A percentile compares a stretch with the other conserved stretches of the same genome.
These are phyloP conservation scores for Fusarium brachygibbosum DNA, from an alignment of 2,329 filamentous ascomycete species.

Conservation along the genomic window DNA sequence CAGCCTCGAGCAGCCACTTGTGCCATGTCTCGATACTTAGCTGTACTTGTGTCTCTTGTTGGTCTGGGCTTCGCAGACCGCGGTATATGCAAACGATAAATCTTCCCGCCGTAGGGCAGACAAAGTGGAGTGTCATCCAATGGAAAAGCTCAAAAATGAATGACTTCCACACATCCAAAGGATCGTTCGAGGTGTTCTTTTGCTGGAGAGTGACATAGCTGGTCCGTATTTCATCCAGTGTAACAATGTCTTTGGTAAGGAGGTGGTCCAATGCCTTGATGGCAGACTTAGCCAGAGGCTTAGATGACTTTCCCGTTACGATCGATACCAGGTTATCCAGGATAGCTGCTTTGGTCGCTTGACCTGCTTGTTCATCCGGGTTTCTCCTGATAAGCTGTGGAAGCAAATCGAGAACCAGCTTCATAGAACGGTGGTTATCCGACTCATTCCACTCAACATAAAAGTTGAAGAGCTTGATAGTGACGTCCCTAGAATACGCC, in stretches of 20 bases:
- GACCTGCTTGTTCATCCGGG: slow-evolving; percentile 56
- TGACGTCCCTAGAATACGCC: slow-evolving; percentile 65
- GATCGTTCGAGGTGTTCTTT: slow-evolving; percentile 22
- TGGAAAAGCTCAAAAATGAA: slow-evolving; percentile 64
- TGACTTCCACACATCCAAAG: slow-evolving; percentile 62
- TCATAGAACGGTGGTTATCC: slow-evolving; percentile 74
- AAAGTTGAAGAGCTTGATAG: slow-evolving; percentile 68
- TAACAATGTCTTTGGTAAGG: slow-evolving; percentile 70
- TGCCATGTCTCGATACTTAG: slow-evolving; percentile 64
- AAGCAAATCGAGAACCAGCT: slow-evolving; percentile 71
- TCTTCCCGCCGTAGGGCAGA: slow-evolving; percentile 72
- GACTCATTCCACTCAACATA: slow-evolving; percentile 77
- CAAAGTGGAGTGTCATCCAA: slow-evolving; percentile 69
- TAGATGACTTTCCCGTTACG: slow-evolving; percentile 71
- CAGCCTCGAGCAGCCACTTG: slow-evolving; percentile 66
- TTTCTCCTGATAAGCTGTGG: slow-evolving; percentile 65
- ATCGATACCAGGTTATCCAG: slow-evolving; percentile 69
- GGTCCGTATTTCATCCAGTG: slow-evolving; percentile 59
- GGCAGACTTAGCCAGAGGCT: slow-evolving; percentile 76
- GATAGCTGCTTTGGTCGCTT: slow-evolving; percentile 60
- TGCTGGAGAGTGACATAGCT: slow-evolving; percentile 60
- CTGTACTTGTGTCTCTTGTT: slow-evolving; percentile 43
- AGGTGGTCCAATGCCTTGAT: slow-evolving; percentile 77
- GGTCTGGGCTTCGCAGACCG: slow-evolving; percentile 55
- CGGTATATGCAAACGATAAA: slow-evolving; percentile 71